Base-by-base conservation (phyloP, 495 filamentous ascomycete species). In the Aspergillus steynii region DNA sequence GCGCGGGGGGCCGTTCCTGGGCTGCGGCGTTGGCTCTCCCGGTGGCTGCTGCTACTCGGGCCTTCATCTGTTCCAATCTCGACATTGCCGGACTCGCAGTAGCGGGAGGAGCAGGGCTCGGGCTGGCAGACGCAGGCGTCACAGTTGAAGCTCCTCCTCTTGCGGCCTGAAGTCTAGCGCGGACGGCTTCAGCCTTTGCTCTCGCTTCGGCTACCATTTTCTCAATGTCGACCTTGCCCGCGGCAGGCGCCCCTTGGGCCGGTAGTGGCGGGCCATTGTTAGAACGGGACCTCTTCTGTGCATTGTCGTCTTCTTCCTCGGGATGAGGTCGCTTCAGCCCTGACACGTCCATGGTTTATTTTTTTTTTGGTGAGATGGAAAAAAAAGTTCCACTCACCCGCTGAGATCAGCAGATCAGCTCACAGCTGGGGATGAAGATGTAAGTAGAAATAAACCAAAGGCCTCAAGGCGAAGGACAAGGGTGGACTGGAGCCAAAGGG, bases 41-140 rank as follows among this genome's bases (percentile, higher is more conserved):
- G 20, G 91, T 88, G 52, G 90, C 88, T 50, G 90, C 89, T 46
- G 89, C 89, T 10, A 96, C 88, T 70, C 90, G 83, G 4, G 92
- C 92, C 72, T 90, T 96, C 78, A 97, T 86, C 74, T 80, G 86
- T 81, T 77, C 87, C 52, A 75, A 78, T 62, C 68, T 78, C 28
- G 82, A 83, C 74, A 80, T 78, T 4, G 75, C 75, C 74, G 60
- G 81, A 77, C 65, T 84, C 71, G 68, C 58, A 14, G 37, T 3
- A 54, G 78, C 62, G 25, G 79, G 59, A 54, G 82, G 83, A 73
- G 76, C 71, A 49, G 78, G 65, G 63, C 74, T 74, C 52, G 78
- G 65, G 45, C 74, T 72, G 10, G 74, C 65, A 47, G 68, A 62
- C 50, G 72, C 56, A 45, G 75, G 67, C 26, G 73, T 66, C 26